Base-by-base conservation (phyloP, 805 yeast species). In the Candida ficus region DNA sequence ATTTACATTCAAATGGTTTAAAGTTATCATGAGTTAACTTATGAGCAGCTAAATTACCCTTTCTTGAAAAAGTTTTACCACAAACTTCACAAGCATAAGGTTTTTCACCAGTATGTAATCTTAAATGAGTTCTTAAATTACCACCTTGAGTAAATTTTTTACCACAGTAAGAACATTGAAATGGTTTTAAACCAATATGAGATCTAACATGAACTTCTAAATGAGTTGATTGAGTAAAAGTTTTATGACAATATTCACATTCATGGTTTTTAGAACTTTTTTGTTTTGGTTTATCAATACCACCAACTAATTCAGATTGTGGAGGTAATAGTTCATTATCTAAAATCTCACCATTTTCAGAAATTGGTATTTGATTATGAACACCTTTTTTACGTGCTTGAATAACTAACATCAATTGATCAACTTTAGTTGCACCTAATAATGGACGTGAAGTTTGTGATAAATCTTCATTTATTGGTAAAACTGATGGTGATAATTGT, bases 1-100 rank as follows among this genome's bases (percentile, higher is more conserved):
- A 70, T 52, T 76, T 77, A 64, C 97, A 90, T 42, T 75, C 74
- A 56, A 70, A 86, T 7, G 95, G 96, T 54, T 84, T 80, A 42
- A 76, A 67, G 52, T 84, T 79, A 42, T 80, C 80, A 63, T 89
- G 97, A 0, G 95, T 88, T 43, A 86, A 66, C 59, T 72, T 68
- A 62, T 90, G 98, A 4, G 95, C 95, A 20, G 91, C 90, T 50
- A 87, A 71, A 62, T 90, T 90, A 14, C 98, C 98, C 61, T 90
- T 86, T 53, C 96, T 75, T 39, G 95, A 86, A 60, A 90, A 90
- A 26, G 77, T 70, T 45, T 87, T 75, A 18, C 76, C 76, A 62
- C 98, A 90, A 9, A 75, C 63, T 16, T 78, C 80, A 66, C 98
- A 90, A 28, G 73, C 68, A 56, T 82, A 90, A 4, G 97, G 98